Percentiles rank a stretch among this genome's conserved stretches.
phyloP scores from a whole-genome alignment of 805 yeast species.

The Pichia exigua region DNA sequence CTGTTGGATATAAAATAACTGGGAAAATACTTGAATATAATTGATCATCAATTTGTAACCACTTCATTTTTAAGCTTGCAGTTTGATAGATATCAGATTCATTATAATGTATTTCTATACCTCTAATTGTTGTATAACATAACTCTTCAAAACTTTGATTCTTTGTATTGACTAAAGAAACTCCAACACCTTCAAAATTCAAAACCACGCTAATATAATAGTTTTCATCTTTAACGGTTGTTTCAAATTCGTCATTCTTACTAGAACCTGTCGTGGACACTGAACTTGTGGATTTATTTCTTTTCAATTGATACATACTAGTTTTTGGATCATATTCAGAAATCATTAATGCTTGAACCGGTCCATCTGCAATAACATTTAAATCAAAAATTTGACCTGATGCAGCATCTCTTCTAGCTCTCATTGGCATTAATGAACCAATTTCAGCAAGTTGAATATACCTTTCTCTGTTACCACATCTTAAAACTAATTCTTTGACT shows the following conservation, averaged over 20 bases:
- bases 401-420: slow-evolving; percentile 29
- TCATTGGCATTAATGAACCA: slow-evolving; percentile 84
- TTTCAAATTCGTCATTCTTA: slow-evolving; percentile 43
- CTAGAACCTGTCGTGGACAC: slow-evolving; percentile 3
- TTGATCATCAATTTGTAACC: slow-evolving; percentile 94
- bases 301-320: slow-evolving; percentile 59
- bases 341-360: slow-evolving; percentile 79
- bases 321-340: slow-evolving; percentile 72
- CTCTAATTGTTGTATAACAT: slow-evolving; percentile 74
- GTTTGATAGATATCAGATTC: slow-evolving; percentile 83
- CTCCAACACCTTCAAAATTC: slow-evolving; percentile 76
- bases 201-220: slow-evolving; percentile 47
- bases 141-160: slow-evolving; percentile 54
- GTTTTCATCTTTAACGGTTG: slow-evolving; percentile 45
- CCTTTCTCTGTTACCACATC: slow-evolving; percentile 67
- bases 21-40: slow-evolving; percentile 84
- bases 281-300: slow-evolving; percentile 27
- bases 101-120: slow-evolving; percentile 71
- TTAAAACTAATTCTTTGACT: slow-evolving; percentile 68
- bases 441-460: slow-evolving; percentile 84
- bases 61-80: slow-evolving; percentile 70
- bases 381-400: slow-evolving; percentile 58
- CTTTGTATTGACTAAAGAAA: slow-evolving; percentile 66
- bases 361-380: slow-evolving; percentile 94
- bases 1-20: slow-evolving; percentile 81